These are phyloP conservation scores for Cafeteria roenbergensis DNA, from an alignment of 108 stramenopile species.

Conservation along the genomic window DNA sequence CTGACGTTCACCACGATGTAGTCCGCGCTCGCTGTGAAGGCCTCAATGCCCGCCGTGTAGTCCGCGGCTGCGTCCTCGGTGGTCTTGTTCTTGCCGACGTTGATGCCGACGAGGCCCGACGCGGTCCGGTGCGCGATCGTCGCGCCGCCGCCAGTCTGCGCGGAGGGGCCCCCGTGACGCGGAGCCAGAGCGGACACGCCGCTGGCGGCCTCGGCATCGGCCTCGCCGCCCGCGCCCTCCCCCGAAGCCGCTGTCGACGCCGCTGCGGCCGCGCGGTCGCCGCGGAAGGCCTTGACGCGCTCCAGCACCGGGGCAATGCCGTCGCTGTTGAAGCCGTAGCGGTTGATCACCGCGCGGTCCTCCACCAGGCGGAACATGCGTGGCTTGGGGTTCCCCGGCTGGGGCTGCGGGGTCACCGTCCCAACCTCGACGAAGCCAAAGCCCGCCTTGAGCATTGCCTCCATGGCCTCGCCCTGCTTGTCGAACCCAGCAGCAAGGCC, in stretches of 20 bases:
- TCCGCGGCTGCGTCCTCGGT: conserved; percentile 38
- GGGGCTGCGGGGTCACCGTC: conserved; percentile 69
- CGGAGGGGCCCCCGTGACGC: too few species aligned
- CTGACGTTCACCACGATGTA: conserved; percentile 83
- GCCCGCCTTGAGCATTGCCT: conserved; percentile 60
- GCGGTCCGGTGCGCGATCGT: too few species aligned
- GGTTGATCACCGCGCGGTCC: conserved; percentile 77
- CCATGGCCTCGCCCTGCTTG: conserved; percentile 67
- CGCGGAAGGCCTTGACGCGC: conserved; percentile 24
- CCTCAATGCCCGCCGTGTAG: conserved; percentile 58
- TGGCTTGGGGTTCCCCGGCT: conserved; percentile 82
- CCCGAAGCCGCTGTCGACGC: conserved; percentile 7
- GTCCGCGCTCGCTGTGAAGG: conserved; percentile 70
- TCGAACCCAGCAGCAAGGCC: conserved; percentile 94
- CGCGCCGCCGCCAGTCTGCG: conserved; percentile 2
- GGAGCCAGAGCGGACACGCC: too few species aligned
- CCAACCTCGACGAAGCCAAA: conserved; percentile 73
- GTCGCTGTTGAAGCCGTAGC: conserved; percentile 80
- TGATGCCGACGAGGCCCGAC: conserved; percentile 47
- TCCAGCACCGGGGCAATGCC: conserved; percentile 51
- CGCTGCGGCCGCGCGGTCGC: conserved; percentile 6
- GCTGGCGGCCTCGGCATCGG: too few species aligned
- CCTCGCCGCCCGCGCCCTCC: not conserved
- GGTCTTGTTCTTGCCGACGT: conserved; percentile 84
- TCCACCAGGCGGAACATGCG: conserved; percentile 76